A percentile compares a stretch with the other conserved stretches of the same genome.
Evolutionary conservation across 495 filamentous ascomycete genomes (phyloP).

Genomic region (Penicillium psychrofluorescens): DNA sequence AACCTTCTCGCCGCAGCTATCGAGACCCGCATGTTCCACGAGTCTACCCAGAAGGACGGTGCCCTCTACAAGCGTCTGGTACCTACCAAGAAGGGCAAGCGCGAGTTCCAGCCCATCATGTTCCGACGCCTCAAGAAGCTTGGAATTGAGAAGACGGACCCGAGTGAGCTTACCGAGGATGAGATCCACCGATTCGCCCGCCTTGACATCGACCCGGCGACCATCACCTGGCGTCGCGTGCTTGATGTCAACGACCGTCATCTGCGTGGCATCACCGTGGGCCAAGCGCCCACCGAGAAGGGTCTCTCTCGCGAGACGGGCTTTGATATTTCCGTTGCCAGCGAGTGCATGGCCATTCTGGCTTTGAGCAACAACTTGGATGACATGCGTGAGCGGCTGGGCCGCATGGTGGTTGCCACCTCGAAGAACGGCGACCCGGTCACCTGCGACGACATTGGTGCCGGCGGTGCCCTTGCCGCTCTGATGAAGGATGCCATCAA

Average conservation of each 20-base stretch:
- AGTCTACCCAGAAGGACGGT: conserved; percentile 86
- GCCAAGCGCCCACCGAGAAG: conserved; percentile 83
- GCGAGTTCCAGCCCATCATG: conserved; percentile 82
- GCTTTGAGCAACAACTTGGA: conserved; percentile 80
- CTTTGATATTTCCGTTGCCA: conserved; percentile 96
- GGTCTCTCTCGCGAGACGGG: conserved; percentile 76
- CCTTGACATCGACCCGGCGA: conserved; percentile 91
- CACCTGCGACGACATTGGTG: conserved; percentile 92
- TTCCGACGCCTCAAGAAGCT: conserved; percentile 88
- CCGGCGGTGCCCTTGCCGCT: conserved; percentile 84
- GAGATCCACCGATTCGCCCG: conserved; percentile 84
- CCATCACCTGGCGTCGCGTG: conserved; percentile 94
- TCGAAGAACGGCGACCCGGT: conserved; percentile 81
- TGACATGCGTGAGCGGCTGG: conserved; percentile 91
- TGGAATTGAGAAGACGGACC: conserved; percentile 90
- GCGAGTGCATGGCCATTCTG: conserved; percentile 97
- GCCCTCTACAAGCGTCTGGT: conserved; percentile 85
- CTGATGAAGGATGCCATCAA: conserved; percentile 98
- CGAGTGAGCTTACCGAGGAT: conserved; percentile 80
- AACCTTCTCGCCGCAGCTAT: conserved; percentile 97
- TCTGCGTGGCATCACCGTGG: conserved; percentile 79
- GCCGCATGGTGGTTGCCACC: conserved; percentile 93
- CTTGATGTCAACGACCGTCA: conserved; percentile 96
- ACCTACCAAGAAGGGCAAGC: conserved; percentile 81
- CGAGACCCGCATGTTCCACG: conserved; percentile 97